A percentile compares a stretch with the other conserved stretches of the same genome.
phyloP scores from a whole-genome alignment of 78 protist species.

The Dictyostelium brefeldianum region DNA sequence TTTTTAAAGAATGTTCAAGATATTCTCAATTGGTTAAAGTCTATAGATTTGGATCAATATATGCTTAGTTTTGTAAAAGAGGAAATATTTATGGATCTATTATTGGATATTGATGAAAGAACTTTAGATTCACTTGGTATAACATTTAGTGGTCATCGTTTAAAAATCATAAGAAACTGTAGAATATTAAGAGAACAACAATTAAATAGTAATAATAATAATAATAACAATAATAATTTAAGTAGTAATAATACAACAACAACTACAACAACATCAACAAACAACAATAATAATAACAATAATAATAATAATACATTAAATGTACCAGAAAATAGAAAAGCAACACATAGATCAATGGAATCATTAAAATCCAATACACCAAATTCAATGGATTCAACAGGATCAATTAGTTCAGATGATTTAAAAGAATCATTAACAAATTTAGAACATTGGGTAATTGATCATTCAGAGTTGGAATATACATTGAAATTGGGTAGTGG shows the following conservation, averaged over 20 bases:
- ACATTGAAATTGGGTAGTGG: slow-evolving; percentile 76
- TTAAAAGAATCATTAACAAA: slow-evolving; percentile 28
- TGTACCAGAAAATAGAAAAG: not conserved
- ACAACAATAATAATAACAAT: no score
- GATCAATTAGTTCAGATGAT: slow-evolving; percentile 50
- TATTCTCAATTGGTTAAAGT: slow-evolving; percentile 57
- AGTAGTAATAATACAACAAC: not conserved
- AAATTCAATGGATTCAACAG: slow-evolving; percentile 29
- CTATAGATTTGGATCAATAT: slow-evolving; percentile 50
- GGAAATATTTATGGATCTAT: slow-evolving; percentile 72
- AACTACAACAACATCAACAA: not conserved
- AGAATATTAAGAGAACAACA: slow-evolving; percentile 52
- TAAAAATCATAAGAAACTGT: slow-evolving; percentile 43
- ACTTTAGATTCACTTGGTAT: slow-evolving; percentile 40
- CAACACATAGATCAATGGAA: not conserved
- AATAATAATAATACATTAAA: not conserved
- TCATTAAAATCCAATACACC: slow-evolving; percentile 43
- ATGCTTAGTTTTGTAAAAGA: slow-evolving; percentile 70
- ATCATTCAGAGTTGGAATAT: slow-evolving; percentile 68
- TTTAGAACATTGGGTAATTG: slow-evolving; percentile 51
- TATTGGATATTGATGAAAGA: slow-evolving; percentile 60
- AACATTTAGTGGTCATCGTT: slow-evolving; percentile 44
- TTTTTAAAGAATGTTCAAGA: slow-evolving; percentile 68
- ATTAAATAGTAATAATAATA: not conserved
- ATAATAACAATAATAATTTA: no score